A percentile compares a stretch with the other conserved stretches of the same genome.
Evolutionary conservation across 495 filamentous ascomycete genomes (phyloP).

Genomic region (Penicillium diatomitis): DNA sequence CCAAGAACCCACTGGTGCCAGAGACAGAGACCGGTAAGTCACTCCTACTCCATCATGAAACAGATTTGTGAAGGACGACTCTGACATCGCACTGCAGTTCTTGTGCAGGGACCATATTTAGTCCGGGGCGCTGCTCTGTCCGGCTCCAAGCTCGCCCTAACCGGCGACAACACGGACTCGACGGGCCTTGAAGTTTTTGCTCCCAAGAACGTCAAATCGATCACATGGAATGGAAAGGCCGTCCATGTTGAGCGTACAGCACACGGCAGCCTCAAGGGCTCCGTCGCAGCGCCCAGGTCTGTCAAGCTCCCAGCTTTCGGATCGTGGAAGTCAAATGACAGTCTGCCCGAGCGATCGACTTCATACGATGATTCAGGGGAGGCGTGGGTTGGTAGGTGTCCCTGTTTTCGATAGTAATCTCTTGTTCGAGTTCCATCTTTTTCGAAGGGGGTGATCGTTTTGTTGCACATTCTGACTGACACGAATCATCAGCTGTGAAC

Average conservation of each 20-base stretch:
- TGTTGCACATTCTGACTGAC: too few species aligned
- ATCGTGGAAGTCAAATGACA: constrained; percentile 58
- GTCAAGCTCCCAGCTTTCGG: constrained; percentile 45
- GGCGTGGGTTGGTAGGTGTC: constrained; percentile 45
- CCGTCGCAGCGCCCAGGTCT: constrained; percentile 29
- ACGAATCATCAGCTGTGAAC: constrained; percentile 27
- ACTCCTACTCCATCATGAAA: neutral
- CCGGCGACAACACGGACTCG: constrained; percentile 56
- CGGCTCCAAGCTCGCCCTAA: constrained; percentile 41
- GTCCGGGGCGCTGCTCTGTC: constrained; percentile 47
- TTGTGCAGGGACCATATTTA: constrained; percentile 56
- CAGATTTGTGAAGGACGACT: neutral
- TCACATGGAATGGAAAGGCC: constrained; percentile 49
- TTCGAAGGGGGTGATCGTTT: too few species aligned
- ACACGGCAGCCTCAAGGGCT: constrained; percentile 42
- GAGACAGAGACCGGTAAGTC: constrained; percentile 34
- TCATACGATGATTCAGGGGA: constrained; percentile 50
- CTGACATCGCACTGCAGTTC: constrained; percentile 24
- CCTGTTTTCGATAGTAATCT: too few species aligned
- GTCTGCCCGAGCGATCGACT: constrained; percentile 54
- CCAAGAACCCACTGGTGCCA: constrained; percentile 39
- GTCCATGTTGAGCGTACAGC: constrained; percentile 26
- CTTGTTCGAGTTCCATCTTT: too few species aligned
- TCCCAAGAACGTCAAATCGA: constrained; percentile 31
- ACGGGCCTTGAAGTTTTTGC: constrained; percentile 54